These are phyloP conservation scores for Trichomonas vaginalis DNA, from an alignment of 208 protist genomes.

Conservation along the genomic window DNA sequence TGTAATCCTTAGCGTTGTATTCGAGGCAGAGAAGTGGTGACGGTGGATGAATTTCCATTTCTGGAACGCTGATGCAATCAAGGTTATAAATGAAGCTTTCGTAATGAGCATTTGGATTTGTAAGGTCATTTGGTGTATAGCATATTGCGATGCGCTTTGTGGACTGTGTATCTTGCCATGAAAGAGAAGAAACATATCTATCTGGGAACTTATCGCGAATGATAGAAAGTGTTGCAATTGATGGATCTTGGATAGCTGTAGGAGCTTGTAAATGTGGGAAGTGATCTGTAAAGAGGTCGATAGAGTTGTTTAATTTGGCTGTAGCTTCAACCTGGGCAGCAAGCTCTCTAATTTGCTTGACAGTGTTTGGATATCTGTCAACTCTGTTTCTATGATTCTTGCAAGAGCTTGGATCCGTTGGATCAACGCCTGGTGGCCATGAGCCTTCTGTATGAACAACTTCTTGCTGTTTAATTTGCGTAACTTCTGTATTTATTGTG, in stretches of 20 bases:
- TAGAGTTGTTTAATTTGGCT: neutral
- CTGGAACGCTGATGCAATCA: neutral
- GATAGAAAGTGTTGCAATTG: neutral
- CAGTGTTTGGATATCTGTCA: neutral
- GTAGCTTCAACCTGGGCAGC: neutral
- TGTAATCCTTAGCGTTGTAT: neutral
- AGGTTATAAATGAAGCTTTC: neutral
- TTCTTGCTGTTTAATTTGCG: neutral
- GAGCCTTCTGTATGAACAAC: neutral
- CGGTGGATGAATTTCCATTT: neutral
- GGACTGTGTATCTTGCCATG: neutral
- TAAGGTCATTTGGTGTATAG: neutral
- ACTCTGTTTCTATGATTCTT: neutral
- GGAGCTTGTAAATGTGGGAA: neutral
- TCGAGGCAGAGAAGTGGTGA: neutral
- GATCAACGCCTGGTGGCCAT: neutral
- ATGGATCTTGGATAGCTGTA: neutral
- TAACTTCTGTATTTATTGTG: constrained; percentile 5
- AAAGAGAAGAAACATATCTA: neutral
- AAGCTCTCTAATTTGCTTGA: neutral
- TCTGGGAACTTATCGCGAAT: neutral
- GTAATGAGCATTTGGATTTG: neutral
- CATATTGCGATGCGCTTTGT: neutral
- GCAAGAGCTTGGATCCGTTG: neutral
- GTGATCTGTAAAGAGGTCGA: neutral